phyloP scores from a whole-genome alignment of 345 rosid species.

The Psidium guajava region DNA sequence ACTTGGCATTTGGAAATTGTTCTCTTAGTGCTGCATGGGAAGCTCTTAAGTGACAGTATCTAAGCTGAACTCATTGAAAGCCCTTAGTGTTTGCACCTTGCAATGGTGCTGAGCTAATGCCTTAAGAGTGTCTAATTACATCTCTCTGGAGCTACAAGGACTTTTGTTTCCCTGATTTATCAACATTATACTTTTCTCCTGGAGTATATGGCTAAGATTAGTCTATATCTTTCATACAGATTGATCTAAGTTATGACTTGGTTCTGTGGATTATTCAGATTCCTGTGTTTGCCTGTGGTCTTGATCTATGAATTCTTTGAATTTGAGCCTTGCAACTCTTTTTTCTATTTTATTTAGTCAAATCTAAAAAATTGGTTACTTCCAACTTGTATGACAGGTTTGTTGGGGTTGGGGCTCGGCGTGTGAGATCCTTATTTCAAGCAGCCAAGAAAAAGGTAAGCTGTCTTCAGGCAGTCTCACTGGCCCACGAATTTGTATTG shows the following conservation, averaged over 20 bases:
- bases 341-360: slow-evolving; percentile 2
- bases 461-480: not conserved
- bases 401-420: slow-evolving; percentile 98
- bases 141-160: not conserved
- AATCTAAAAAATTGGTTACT: not conserved
- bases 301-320: not conserved
- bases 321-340: not conserved
- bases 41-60: not conserved
- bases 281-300: not conserved
- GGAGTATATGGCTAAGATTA: not conserved
- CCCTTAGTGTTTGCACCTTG: not conserved
- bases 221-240: not conserved
- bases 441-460: slow-evolving; percentile 92
- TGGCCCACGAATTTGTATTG: not conserved
- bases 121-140: not conserved
- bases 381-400: slow-evolving; percentile 41
- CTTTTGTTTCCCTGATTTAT: not conserved
- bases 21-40: not conserved
- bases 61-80: not conserved
- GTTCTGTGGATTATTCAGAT: not conserved
- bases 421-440: slow-evolving; percentile 92
- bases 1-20: not conserved
- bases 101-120: not conserved
- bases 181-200: not conserved
- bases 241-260: not conserved